These are phyloP conservation scores for Hevea brasiliensis DNA, from an alignment of 345 rosid genomes.

Conservation along the genomic window DNA sequence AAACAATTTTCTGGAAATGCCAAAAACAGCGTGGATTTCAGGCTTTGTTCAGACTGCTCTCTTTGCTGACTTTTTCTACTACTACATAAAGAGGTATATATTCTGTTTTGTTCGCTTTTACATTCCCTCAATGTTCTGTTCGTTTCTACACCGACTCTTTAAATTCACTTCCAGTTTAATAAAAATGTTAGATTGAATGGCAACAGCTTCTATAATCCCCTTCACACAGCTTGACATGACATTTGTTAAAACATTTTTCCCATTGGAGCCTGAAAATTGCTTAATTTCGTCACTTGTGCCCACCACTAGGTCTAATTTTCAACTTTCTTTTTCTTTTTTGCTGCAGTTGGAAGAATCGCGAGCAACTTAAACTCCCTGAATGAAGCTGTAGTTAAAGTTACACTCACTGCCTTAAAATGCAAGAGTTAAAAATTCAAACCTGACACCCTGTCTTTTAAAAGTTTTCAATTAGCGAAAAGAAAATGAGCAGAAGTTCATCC, in stretches of 20 bases:
- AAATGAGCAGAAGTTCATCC: too few relatives aligned
- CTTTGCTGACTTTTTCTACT: conserved; percentile 52
- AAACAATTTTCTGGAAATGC: neutral
- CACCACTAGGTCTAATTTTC: neutral
- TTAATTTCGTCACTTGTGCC: too few relatives aligned
- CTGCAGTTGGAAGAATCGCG: conserved; percentile 45
- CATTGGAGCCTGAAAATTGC: too few relatives aligned
- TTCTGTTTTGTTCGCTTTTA: neutral
- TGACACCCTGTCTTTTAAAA: too few relatives aligned
- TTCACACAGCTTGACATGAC: too few relatives aligned
- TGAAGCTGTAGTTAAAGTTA: too few relatives aligned
- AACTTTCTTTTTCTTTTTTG: neutral
- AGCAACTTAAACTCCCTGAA: conserved; percentile 33
- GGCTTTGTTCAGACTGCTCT: conserved; percentile 52
- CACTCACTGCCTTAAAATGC: too few relatives aligned
- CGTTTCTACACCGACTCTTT: neutral
- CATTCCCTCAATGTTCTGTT: neutral
- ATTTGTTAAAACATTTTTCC: too few relatives aligned
- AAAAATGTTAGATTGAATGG: neutral
- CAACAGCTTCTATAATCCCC: too few relatives aligned
- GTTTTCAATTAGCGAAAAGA: too few relatives aligned
- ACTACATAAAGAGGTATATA: conserved; percentile 43
- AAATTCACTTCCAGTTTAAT: neutral
- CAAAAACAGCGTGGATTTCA: conserved; percentile 45
- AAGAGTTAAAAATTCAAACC: too few relatives aligned